phyloP scores from a whole-genome alignment of 306 rosid genomes.

The Phaseolus lunatus region DNA sequence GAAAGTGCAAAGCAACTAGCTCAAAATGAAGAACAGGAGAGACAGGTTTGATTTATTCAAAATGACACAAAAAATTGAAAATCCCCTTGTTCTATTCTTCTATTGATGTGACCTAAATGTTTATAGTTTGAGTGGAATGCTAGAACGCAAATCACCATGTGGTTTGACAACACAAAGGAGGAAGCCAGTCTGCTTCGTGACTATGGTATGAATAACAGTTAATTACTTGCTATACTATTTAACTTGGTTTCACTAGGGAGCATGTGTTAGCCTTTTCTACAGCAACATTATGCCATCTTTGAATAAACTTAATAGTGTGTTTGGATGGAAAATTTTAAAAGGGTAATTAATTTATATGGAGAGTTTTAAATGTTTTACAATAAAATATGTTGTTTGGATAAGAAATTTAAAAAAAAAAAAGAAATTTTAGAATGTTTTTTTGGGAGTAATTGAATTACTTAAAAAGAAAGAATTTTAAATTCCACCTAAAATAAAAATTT shows the following conservation, averaged over 20 bases:
- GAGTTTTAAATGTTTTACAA: too few relatives aligned
- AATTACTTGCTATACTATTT: slow-evolving; percentile 7
- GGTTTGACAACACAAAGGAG: slow-evolving; percentile 83
- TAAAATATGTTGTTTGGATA: too few relatives aligned
- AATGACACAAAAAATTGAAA: slow-evolving; percentile 18
- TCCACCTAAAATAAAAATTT: too few relatives aligned
- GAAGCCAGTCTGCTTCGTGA: slow-evolving; percentile 89
- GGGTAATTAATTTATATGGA: too few relatives aligned
- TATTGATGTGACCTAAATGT: slow-evolving; percentile 41
- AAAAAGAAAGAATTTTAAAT: too few relatives aligned
- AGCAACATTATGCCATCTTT: too few relatives aligned
- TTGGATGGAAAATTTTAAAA: too few relatives aligned
- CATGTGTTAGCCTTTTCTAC: not conserved
- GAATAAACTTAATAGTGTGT: too few relatives aligned
- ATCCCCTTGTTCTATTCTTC: not conserved
- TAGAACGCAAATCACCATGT: slow-evolving; percentile 95
- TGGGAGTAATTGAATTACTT: too few relatives aligned
- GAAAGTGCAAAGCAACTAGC: slow-evolving; percentile 85
- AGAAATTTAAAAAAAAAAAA: too few relatives aligned
- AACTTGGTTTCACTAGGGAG: not conserved
- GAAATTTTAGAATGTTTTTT: too few relatives aligned
- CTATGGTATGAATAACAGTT: slow-evolving; percentile 63
- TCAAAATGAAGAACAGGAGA: slow-evolving; percentile 70
- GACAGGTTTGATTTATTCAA: slow-evolving; percentile 62
- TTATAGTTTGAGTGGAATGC: slow-evolving; percentile 92